These are phyloP conservation scores for Larix kaempferi DNA, from an alignment of 75 land plant genomes.

Conservation along the genomic window DNA sequence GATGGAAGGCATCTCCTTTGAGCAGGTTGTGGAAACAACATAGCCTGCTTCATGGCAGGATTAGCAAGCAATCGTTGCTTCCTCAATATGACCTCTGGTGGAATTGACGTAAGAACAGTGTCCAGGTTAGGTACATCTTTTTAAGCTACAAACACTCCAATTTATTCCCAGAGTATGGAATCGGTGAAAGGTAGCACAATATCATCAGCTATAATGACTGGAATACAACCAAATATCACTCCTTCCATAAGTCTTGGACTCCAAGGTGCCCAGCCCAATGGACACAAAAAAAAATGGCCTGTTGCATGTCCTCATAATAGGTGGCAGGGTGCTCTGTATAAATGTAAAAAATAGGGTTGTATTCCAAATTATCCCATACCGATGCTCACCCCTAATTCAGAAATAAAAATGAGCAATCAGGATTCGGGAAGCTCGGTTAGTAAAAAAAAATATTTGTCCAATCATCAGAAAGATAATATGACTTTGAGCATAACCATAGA, in stretches of 20 bases:
- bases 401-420: no score
- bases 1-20: constrained; percentile 31
- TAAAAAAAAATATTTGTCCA: no score
- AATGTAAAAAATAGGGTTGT: constrained; percentile 23
- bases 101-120: constrained; percentile 18
- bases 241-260: no score
- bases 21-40: constrained; percentile 28
- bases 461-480: no score
- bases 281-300: constrained; percentile 26
- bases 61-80: constrained; percentile 20
- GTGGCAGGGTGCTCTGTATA: constrained; percentile 23
- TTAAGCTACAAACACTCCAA: constrained; percentile 26
- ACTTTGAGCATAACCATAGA: no score
- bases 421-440: no score
- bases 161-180: constrained; percentile 30
- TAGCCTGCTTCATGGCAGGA: constrained; percentile 31
- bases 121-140: constrained; percentile 27
- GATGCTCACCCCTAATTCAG: no score
- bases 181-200: constrained; percentile 23
- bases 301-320: constrained; percentile 29
- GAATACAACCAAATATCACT: constrained; percentile 29
- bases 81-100: constrained; percentile 17
- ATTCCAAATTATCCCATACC: no score
- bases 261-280: no score
- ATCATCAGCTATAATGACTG: constrained; percentile 24